These are phyloP conservation scores for Fusarium buharicum DNA, from an alignment of 2,329 filamentous ascomycete genomes.

Conservation along the genomic window DNA sequence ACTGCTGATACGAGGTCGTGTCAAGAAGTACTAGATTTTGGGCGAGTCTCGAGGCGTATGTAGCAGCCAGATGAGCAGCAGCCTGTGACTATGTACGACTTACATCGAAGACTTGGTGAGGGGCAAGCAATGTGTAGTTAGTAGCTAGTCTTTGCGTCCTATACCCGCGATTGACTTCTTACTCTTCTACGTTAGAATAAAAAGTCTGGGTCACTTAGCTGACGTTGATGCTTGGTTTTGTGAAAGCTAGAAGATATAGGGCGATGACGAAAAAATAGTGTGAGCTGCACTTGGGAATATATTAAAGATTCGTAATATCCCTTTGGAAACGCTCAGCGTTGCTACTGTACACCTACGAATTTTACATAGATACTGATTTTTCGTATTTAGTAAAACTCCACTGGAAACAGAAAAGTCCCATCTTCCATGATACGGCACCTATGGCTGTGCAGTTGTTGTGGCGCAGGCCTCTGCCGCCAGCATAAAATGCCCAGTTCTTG, in stretches of 20 bases:
- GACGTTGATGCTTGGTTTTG: too few species aligned
- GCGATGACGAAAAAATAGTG: too few species aligned
- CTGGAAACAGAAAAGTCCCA: not conserved
- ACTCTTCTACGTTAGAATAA: too few species aligned
- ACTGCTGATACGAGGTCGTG: slow-evolving; percentile 2
- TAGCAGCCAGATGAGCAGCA: not conserved
- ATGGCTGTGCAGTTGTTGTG: not conserved
- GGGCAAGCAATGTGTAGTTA: not conserved
- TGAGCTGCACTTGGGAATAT: too few species aligned
- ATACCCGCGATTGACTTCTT: not conserved
- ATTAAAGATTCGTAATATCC: too few species aligned
- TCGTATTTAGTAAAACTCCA: not conserved
- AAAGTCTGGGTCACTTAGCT: too few species aligned
- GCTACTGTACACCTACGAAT: too few species aligned
- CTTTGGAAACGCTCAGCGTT: too few species aligned
- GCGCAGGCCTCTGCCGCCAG: slow-evolving; percentile 5
- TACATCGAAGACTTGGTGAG: not conserved
- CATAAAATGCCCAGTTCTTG: not conserved
- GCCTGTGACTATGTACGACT: not conserved
- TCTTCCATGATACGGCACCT: not conserved
- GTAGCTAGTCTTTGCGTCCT: not conserved
- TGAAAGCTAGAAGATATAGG: too few species aligned
- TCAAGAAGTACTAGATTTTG: not conserved
- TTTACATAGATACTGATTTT: not conserved
- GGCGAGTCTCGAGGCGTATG: not conserved